Evolutionary conservation across 225 moss, liverwort and hornwort genomes (phyloP).

Genomic region (Polytrichum formosum): DNA sequence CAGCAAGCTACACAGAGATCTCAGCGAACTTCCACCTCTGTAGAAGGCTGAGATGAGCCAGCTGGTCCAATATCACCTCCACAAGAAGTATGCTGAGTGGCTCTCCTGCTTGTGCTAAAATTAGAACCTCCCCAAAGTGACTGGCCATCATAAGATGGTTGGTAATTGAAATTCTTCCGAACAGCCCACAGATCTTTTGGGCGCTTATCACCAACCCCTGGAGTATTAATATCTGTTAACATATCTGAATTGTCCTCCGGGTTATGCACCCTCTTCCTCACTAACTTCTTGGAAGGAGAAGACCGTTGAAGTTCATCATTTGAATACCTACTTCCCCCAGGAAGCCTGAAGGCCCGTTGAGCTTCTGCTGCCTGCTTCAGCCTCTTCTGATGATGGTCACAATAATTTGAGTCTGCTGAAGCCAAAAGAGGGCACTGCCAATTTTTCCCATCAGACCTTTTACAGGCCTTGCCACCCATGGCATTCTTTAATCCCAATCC

Average conservation of each 20-base stretch:
- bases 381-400: conserved; percentile 60
- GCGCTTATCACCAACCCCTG: not conserved
- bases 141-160: conserved; percentile 2
- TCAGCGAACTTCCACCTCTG: not conserved
- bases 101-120: not conserved
- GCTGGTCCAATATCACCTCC: not conserved
- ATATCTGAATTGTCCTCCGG: not conserved
- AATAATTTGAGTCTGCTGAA: conserved; percentile 50
- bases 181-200: not conserved
- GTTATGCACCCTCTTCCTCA: not conserved
- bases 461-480: conserved; percentile 55
- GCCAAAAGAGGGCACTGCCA: conserved; percentile 62
- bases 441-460: conserved; percentile 64
- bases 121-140: conserved; percentile 1
- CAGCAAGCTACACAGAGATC: not conserved
- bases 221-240: not conserved
- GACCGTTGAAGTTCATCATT: not conserved
- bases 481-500: conserved; percentile 41
- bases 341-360: conserved; percentile 11
- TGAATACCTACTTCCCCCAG: not conserved
- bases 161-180: not conserved
- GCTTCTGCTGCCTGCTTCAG: conserved; percentile 39
- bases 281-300: not conserved
- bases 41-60: not conserved
- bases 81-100: not conserved